phyloP scores from a whole-genome alignment of 768 basidiomycete species.

The Mycena crocata region DNA sequence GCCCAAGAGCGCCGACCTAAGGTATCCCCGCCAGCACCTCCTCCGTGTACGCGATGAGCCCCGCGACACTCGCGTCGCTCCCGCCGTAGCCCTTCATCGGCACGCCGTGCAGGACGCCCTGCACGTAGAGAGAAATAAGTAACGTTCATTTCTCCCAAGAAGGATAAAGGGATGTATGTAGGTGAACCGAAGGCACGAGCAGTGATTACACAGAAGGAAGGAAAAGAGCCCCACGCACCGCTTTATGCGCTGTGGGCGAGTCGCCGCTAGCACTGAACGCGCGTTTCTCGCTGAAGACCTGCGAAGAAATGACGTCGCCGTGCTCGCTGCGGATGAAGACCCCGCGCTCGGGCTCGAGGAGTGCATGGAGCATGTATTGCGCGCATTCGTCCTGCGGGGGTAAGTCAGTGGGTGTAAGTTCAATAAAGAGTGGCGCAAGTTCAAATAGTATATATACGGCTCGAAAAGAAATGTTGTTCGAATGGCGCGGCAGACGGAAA shows the following conservation, averaged over 20 bases:
- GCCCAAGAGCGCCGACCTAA: too few species aligned
- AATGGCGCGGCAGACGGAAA: too few species aligned
- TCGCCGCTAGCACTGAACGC: not conserved
- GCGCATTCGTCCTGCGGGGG: constrained; percentile 17
- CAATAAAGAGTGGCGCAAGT: too few species aligned
- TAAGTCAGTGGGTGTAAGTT: not conserved
- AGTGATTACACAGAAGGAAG: not conserved
- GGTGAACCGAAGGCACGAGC: not conserved
- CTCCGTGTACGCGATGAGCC: constrained; percentile 13
- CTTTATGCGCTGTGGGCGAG: not conserved
- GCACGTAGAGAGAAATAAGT: not conserved
- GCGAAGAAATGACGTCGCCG: constrained; percentile 2
- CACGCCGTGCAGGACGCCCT: constrained; percentile 17
- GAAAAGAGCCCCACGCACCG: not conserved
- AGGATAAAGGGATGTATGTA: too few species aligned
- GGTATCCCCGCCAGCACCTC: not conserved
- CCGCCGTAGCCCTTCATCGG: constrained; percentile 26
- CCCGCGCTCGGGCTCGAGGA: constrained; percentile 11
- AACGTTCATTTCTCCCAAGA: too few species aligned
- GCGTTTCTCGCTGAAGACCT: not conserved
- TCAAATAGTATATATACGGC: too few species aligned
- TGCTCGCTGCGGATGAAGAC: constrained; percentile 1
- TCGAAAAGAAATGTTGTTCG: too few species aligned
- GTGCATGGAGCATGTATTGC: constrained; percentile 21
- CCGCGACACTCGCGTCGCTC: constrained; percentile 5